Conservation (phyloP, 768 basidiomycete genomes). For the Suillus weaverae region DNA sequence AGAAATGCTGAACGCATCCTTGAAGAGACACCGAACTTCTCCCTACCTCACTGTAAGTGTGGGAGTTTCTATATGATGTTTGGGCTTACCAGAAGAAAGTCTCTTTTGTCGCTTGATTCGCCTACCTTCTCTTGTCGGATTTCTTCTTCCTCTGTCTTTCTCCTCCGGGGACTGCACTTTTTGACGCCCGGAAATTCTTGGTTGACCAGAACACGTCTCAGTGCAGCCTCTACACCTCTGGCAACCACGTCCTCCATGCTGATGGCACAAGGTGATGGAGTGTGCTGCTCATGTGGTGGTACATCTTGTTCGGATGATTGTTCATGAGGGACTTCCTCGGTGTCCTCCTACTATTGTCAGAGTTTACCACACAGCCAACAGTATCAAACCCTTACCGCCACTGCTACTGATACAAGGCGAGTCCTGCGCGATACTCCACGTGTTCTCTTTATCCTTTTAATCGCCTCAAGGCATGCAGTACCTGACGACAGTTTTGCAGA, state of each 20-base stretch:
- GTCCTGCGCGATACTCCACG: not conserved
- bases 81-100: slow-evolving; percentile 12
- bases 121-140: not conserved
- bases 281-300: not conserved
- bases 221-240: too few relatives aligned
- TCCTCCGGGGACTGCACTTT: not conserved
- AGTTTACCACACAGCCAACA: not conserved
- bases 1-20: slow-evolving; percentile 9
- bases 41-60: not conserved
- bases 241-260: not conserved
- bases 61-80: not conserved
- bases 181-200: not conserved
- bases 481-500: too few relatives aligned
- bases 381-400: not conserved
- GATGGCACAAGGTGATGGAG: too few relatives aligned
- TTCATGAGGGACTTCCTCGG: not conserved
- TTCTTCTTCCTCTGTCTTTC: not conserved
- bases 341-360: not conserved
- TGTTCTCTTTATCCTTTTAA: slow-evolving; percentile 9
- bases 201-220: not conserved
- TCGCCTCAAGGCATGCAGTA: slow-evolving; percentile 3
- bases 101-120: slow-evolving; percentile 2
- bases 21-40: slow-evolving; percentile 1
- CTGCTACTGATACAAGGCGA: slow-evolving; percentile 1
- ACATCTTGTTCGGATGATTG: not conserved